Evolutionary conservation across 2,329 filamentous ascomycete genomes (phyloP), one percentile per base, ranked within the genome.

Genomic region (Thermothelomyces thermophilus): DNA sequence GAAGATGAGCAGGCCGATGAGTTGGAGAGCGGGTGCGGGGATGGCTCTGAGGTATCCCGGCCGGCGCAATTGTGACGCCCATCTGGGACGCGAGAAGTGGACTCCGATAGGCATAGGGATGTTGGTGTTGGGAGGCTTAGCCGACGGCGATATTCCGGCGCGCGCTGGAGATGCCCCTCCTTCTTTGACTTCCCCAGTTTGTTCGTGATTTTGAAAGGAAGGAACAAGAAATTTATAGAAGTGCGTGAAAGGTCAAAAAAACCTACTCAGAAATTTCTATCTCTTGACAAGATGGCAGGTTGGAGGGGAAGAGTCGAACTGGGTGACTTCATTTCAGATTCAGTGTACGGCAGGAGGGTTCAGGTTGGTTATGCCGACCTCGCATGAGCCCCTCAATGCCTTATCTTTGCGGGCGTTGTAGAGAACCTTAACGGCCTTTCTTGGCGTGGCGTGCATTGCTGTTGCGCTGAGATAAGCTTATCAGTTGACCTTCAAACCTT

Each of bases 1-100:
- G 35, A 66, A 10, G 9, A 77, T 56, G 41, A 84, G 68, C 19
- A 73, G 58, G 17, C 64, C 52, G 51, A 84, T 83, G 43, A 80
- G 73, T 41, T 67, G 65, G 43, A 79, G 50, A 0, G 66, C 66
- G 5, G 65, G 60, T 6, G 52, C 44, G 0, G 67, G 68, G 24
- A 70, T 50, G 16, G 51, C 59, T 1, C 55, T 52, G 45, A 69
- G 58, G 45, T 52, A 49, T 10, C 54, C 53, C 10, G 66, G 66
- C n/a, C 66, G 50, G 11, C 52, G 58, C 40, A 61, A 48, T 41
- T 22, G 41, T 11, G 47, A 41, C 26, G 49, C 43, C 48, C 46
- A 50, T 36, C 26, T 36, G 1, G 24, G 42, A 16, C 3, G 39
- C 2, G 49, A 52, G 39, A 56, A 41, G 42, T 41, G 46, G 39